Evolutionary conservation across 495 filamentous ascomycete species (phyloP), one percentile per base, ranked within the genome.

Genomic region (Lepraria neglecta): DNA sequence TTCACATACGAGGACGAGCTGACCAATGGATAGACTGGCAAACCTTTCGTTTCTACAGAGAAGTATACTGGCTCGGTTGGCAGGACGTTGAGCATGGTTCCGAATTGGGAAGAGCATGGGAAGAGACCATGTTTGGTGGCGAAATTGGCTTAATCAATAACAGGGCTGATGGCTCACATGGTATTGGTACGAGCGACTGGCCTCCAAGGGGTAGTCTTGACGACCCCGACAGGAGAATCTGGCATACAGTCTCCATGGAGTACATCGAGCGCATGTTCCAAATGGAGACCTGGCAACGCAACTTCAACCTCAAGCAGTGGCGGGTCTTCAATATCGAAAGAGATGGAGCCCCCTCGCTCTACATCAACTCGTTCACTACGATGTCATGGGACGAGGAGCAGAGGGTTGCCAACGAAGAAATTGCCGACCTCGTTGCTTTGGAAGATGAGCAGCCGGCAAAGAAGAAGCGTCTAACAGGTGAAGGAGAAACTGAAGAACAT

Each of bases 321-420:
- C 33, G 60, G 19, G 28, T 40, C 7, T 69, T 66, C 38, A 45
- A 60, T 24, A 48, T 67, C 1, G 65, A 65, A n/a, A 44, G 62
- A 28, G 62, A 60, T 6, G 67, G 67, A 24, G 67, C 67, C 12
- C 52, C 40, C 21, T 61, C 56, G 0, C 19, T 67, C 1, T 67
- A 69, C 48, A 64, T 67, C 31, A 64, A 67, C 21, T 62, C 47
- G 5, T 67, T 69, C 48, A 69, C 64, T 7, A 69, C 67, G 11
- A 67, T 69, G 59, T 50, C 48, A 12, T 45, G 19, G 35, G 50
- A 35, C 2, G 61, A 66, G 43, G 58, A 60, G 10, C 46, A 65
- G 21, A 63, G 62, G 21, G 58, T 50, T 14, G 62, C 51, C 3
- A 56, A 55, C 2, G 64, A 65, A 56, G 64, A 67, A 3, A 12